Conservation (phyloP, 768 basidiomycete genomes). For the Tubosaeta sp. region DNA sequence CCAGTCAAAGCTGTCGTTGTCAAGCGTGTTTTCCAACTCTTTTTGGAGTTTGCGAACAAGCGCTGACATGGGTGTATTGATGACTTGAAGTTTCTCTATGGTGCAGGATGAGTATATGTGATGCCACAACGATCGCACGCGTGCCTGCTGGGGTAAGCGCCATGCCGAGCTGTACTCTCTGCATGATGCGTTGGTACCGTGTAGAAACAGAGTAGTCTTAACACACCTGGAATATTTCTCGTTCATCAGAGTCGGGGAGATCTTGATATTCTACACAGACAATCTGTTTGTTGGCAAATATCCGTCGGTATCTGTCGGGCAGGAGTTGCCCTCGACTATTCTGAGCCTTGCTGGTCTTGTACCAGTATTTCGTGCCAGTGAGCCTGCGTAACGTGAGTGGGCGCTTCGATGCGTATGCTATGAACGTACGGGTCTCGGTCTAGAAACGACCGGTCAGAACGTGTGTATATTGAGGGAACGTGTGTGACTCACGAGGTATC, state of each 20-base stretch:
- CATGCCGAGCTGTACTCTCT: conserved; percentile 79
- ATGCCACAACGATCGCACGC: conserved; percentile 1
- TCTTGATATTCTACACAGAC: conserved; percentile 60
- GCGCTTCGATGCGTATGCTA: rapidly evolving
- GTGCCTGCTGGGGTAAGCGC: conserved; percentile 66
- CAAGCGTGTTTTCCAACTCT: conserved; percentile 36
- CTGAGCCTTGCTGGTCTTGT: conserved; percentile 29
- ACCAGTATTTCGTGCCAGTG: conserved; percentile 48
- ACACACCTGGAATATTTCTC: conserved; percentile 69
- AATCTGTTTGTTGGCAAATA: conserved; percentile 72
- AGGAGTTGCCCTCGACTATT: conserved; percentile 34
- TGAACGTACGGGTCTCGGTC: conserved; percentile 44
- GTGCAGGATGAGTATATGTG: not conserved
- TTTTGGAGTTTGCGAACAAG: conserved; percentile 57
- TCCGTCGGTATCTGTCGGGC: conserved; percentile 50
- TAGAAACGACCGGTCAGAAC: conserved; percentile 10
- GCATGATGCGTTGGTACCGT: not conserved
- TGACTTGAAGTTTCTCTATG: conserved; percentile 65
- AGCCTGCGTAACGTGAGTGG: conserved; percentile 9
- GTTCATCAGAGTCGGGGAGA: conserved; percentile 51
- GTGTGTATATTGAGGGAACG: not conserved
- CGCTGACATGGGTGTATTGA: conserved; percentile 49
- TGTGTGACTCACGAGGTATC: conserved; percentile 50
- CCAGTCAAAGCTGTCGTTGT: conserved; percentile 42
- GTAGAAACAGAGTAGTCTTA: not conserved